Base-by-base conservation (phyloP, 2,329 filamentous ascomycete species). In the Chaetomiaceae sp. region DNA sequence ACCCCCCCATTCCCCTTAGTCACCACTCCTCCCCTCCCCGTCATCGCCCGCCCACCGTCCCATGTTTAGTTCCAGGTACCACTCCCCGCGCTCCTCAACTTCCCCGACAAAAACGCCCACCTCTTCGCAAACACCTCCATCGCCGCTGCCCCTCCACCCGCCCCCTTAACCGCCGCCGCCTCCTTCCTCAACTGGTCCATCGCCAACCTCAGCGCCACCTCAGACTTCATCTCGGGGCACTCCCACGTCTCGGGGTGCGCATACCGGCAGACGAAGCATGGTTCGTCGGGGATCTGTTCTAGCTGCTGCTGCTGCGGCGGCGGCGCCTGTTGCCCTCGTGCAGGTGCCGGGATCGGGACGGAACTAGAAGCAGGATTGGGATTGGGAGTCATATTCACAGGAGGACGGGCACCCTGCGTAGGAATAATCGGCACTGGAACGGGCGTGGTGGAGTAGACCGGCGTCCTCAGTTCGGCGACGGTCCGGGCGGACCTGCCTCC, bases 221-320 rank as follows among this genome's bases (percentile, higher is more conserved):
- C 56, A 3, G 29, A 42, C 13, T 14, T 25, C 60, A 59, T 58
- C 51, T 62, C 61, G 1, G 61, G 61, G 34, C 61, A 63, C 23
- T 55, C 52, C 60, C 60, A 63, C 8, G 7, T 16, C 9, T 18
- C 16, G 5, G 60, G 60, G 46, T 63, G 61, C 29, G 38, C 10
- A 40, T 50, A 61, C 5, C 18, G 21, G 45, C 61, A 63, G 16
- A 63, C 57, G 4, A 60, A 13, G 45, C 61, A 63, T 8, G 29
- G 40, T 11, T 51, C 13, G 36, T 20, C 11, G 32, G 32, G 41
- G 10, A 16, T 16, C 13, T 9, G 29, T 14, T 27, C 21, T 33
- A 6, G 20, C 11, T 27, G 29, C 14, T 42, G 47, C 9, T 32
- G 20, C 13, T 33, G 30, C 8, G 7, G 41, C 8, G 18, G 25